phyloP scores from a whole-genome alignment of 2,329 filamentous ascomycete genomes.

The Penicillium sp. region DNA sequence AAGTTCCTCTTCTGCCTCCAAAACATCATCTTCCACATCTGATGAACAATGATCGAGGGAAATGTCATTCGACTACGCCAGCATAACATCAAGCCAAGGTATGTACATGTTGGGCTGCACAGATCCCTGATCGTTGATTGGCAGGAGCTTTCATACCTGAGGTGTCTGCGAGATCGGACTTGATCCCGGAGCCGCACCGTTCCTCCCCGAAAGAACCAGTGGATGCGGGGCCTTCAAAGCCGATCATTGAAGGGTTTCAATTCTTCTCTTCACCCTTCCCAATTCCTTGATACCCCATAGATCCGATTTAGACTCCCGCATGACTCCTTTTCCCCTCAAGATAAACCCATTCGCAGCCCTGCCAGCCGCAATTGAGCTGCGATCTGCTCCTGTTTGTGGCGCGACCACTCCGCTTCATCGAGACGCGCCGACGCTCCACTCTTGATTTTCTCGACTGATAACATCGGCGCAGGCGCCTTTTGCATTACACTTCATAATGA shows the following conservation, averaged over 20 bases:
- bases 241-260: conserved; percentile 11
- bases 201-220: conserved; percentile 21
- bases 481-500: not conserved
- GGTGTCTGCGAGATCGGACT: conserved; percentile 2
- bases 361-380: not conserved
- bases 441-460: not conserved
- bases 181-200: conserved; percentile 17
- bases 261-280: conserved; percentile 7
- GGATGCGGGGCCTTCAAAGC: conserved; percentile 15
- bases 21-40: not conserved
- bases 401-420: not conserved
- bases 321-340: not conserved
- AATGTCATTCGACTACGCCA: not conserved
- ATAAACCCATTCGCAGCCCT: not conserved
- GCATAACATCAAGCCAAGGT: not conserved
- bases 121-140: not conserved
- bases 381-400: conserved; percentile 1
- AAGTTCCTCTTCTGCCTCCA: not conserved
- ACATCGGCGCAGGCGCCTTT: conserved; percentile 23
- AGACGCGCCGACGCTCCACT: not conserved
- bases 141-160: not conserved
- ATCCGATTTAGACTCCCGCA: not conserved
- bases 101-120: not conserved
- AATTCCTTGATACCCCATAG: conserved; percentile 3
- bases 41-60: not conserved